Percentiles rank a stretch among this genome's conserved stretches.
Conservation (phyloP, 768 basidiomycete species). For the Macrolepiota dolichaula region DNA sequence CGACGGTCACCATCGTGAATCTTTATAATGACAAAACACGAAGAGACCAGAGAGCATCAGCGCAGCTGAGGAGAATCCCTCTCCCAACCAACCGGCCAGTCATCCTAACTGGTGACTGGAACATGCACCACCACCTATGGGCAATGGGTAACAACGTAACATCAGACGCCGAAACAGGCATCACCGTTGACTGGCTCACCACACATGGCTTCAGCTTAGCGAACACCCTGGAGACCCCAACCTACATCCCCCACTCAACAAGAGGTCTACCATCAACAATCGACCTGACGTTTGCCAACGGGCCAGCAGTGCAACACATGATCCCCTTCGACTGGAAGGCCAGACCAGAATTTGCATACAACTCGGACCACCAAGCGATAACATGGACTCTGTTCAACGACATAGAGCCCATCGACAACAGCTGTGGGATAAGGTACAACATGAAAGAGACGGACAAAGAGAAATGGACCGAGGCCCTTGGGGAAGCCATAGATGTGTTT, state of each 20-base stretch:
- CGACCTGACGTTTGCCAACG: conserved; percentile 19
- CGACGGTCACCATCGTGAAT: conserved; percentile 18
- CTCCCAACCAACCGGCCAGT: conserved; percentile 14
- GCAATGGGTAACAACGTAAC: neutral
- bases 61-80: neutral
- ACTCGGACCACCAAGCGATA: conserved; percentile 19
- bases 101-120: conserved; percentile 23
- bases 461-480: conserved; percentile 16
- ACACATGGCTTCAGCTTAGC: conserved; percentile 11
- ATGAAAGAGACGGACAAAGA: conserved; percentile 16
- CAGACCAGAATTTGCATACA: conserved; percentile 12
- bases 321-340: conserved; percentile 19
- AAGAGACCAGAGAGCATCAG: neutral
- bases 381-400: conserved; percentile 17
- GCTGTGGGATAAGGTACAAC: conserved; percentile 13
- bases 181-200: conserved; percentile 18
- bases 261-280: conserved; percentile 13
- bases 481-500: neutral
- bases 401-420: conserved; percentile 15
- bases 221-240: conserved; percentile 19
- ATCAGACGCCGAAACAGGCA: neutral
- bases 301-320: conserved; percentile 1
- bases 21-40: conserved; percentile 19
- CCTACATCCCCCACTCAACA: conserved; percentile 9
- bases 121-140: conserved; percentile 22